Base-by-base conservation (phyloP, 139 green algal species). In the Chlorella sorokiniana region DNA sequence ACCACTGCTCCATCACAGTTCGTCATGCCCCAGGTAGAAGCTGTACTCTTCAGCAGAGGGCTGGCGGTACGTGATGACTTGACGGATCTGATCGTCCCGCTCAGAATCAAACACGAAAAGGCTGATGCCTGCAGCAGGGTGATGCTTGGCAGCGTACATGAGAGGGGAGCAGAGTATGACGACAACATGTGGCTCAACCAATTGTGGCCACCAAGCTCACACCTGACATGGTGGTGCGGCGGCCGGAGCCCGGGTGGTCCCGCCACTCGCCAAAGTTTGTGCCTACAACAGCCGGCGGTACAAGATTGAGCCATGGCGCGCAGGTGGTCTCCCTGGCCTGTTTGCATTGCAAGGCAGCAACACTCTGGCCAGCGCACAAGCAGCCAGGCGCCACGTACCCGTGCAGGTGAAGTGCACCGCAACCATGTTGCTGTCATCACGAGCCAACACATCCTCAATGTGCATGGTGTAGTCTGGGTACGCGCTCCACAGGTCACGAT, bases 401-500 rank as follows among this genome's bases (percentile, higher is more conserved):
- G 71, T 65, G 33, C n/a, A 9, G 1, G 71, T 78, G 51, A 78
- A 78, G 51, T 78, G 71, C 51, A 78, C 44, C 23, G 71, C 71
- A 31, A 67, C 71, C 25, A 51, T 78, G 71, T 67, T 44, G 9
- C 22, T n/a, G 9, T 78, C 51, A 4, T 37, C 71, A 1, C 71
- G 48, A 4, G 71, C 48, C 51, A 78, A 51, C 71, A 78, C 48
- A 48, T 67, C 48, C 51, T 78, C 71, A 27, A 40, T 35, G 9
- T 78, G 71, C 51, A 78, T 18, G 14, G 54, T 25, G 48, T 67
- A 78, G 54, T 78, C 71, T 38, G 71, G 71, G 51, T 78, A 78
- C 22, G 71, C 52, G 20, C 9, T 25, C 29, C 59, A 78, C 22
- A 78, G 71, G 48, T 78, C 37, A 22, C 48, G 48, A 35, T 67